Conservation (phyloP, 139 green algal species). For the Nannochloris sp. region DNA sequence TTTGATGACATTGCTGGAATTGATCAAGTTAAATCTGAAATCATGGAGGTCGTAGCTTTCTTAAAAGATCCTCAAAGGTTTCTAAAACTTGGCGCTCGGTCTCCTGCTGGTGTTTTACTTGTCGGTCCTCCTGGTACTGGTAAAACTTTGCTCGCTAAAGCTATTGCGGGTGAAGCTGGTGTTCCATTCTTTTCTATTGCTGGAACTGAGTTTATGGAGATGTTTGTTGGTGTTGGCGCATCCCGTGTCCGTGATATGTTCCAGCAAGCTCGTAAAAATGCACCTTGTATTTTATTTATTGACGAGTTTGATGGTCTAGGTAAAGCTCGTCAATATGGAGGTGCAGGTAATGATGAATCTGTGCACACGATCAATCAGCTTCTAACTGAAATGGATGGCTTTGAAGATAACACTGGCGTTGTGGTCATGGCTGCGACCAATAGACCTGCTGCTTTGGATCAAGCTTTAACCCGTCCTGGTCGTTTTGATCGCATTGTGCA, state of each 20-base stretch:
- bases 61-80: constrained; percentile 54
- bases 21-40: constrained; percentile 64
- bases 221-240: constrained; percentile 63
- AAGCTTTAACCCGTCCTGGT: constrained; percentile 79
- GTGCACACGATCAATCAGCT: constrained; percentile 94
- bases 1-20: constrained; percentile 71
- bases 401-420: constrained; percentile 91
- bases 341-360: constrained; percentile 63
- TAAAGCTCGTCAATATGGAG: constrained; percentile 36
- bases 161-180: constrained; percentile 69
- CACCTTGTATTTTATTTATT: constrained; percentile 93
- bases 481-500: constrained; percentile 95
- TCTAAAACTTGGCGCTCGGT: constrained; percentile 46
- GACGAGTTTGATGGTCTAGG: constrained; percentile 96
- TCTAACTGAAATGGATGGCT: constrained; percentile 96
- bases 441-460: constrained; percentile 82
- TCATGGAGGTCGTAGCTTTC: constrained; percentile 62
- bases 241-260: constrained; percentile 61
- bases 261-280: constrained; percentile 31
- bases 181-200: constrained; percentile 56
- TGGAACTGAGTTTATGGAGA: constrained; percentile 60
- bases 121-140: constrained; percentile 49
- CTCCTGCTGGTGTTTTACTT: constrained; percentile 61
- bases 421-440: constrained; percentile 98
- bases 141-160: constrained; percentile 62